These are phyloP conservation scores for Pythium coloratum DNA, from an alignment of 352 stramenopile species.

Conservation along the genomic window DNA sequence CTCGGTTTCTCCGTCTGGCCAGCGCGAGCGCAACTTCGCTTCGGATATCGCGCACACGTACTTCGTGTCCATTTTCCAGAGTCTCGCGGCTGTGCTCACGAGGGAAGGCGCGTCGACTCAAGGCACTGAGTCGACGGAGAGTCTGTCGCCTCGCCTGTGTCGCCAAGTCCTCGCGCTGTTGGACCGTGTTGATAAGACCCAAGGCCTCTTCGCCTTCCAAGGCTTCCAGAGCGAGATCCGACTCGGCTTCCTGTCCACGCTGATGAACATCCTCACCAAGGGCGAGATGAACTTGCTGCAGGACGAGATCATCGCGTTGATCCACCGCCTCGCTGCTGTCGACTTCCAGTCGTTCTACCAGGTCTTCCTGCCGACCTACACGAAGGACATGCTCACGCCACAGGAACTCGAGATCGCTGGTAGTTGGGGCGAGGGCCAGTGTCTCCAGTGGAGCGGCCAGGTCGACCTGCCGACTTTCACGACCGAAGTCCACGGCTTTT, in stretches of 20 bases:
- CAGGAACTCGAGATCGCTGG: conserved; percentile 46
- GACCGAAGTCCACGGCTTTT: conserved; percentile 61
- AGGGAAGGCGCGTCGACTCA: conserved; percentile 42
- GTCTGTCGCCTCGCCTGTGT: conserved; percentile 59
- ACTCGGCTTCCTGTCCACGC: conserved; percentile 72
- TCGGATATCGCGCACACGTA: conserved; percentile 71
- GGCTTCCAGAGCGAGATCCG: conserved; percentile 76
- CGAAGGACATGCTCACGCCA: conserved; percentile 65
- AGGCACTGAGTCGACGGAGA: not conserved
- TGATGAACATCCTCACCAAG: conserved; percentile 77
- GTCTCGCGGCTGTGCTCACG: conserved; percentile 59
- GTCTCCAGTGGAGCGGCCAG: conserved; percentile 73
- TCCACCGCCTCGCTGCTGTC: conserved; percentile 68
- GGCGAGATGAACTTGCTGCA: conserved; percentile 81
- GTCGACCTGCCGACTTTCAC: conserved; percentile 77
- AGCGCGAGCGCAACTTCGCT: conserved; percentile 56
- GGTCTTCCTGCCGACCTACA: conserved; percentile 56
- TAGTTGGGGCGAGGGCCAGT: conserved; percentile 51
- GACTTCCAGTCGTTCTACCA: conserved; percentile 81
- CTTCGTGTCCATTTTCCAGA: conserved; percentile 80
- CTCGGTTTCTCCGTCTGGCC: conserved; percentile 45
- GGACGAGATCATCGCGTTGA: conserved; percentile 69
- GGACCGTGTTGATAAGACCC: conserved; percentile 65
- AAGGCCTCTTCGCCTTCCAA: conserved; percentile 65
- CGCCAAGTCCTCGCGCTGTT: conserved; percentile 70